Evolutionary conservation across 208 protist genomes (phyloP), one percentile per base, ranked within the genome.

Genomic region (Novymonas esmeraldas): DNA sequence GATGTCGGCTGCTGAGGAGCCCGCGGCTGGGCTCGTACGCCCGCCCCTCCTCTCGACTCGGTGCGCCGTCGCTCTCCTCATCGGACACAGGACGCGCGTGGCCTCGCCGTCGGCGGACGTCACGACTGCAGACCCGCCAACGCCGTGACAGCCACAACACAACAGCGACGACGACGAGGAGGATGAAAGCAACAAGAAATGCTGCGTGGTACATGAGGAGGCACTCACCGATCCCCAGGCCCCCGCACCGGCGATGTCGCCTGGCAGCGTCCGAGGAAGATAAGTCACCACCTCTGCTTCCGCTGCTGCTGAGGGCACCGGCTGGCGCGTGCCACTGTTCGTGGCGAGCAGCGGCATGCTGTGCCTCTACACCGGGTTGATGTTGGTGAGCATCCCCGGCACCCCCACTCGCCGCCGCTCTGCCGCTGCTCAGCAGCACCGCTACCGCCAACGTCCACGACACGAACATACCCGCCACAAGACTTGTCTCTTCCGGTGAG

Each of bases 401-500:
- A 13, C 28, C 3, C 26, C 20, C 6, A 11, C 48, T 24, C 11
- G 33, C 41, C n/a, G 20, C 33, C 16, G 48, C 5, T 18, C 41
- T 16, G 16, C 38, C 28, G 3, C 42, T 33, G 34, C 33, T 63
- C 14, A 74, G 29, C 39, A 67, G 44, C 42, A 68, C 44, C 26
- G 34, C 59, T 10, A 9, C 46, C 11, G 56, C 42, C 54, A 65
- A 56, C 0, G 22, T 18, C 3, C 22, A 34, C 16, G 61, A 11
- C 22, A 39, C 22, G 28, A 10, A 9, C 54, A 59, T 57, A 4
- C 18, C 20, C 11, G 4, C 44, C 0, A 44, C 2, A 44, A 44
- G 39, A 44, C 14, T 10, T 10, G 39, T 10, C 18, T 50, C 20
- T 3, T 10, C 2, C 42, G 7, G 42, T 6, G 28, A 26, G 48